Conservation (phyloP, 495 filamentous ascomycete species). For the Penicillium cinerascens region DNA sequence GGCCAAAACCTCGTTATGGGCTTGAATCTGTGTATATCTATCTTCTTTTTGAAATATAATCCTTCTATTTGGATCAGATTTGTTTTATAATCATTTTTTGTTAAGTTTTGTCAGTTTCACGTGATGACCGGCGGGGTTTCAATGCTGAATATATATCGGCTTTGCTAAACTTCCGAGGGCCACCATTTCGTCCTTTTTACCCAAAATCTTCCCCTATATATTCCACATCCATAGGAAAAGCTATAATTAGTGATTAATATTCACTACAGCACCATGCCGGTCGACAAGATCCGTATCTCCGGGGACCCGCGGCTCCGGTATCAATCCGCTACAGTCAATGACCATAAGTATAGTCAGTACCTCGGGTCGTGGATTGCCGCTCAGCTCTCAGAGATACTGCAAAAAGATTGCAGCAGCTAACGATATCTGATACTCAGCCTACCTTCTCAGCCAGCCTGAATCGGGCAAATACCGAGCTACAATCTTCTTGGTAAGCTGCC, state of each 20-base stretch:
- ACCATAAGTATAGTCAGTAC: conserved; percentile 57
- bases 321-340: conserved; percentile 57
- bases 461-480: conserved; percentile 53
- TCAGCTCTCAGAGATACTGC: background rate
- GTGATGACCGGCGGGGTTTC: background rate
- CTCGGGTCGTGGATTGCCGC: background rate
- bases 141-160: conserved; percentile 4
- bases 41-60: background rate
- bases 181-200: background rate
- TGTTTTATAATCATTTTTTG: background rate
- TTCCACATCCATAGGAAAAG: background rate
- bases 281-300: conserved; percentile 58
- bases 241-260: background rate
- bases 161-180: background rate
- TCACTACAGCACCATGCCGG: conserved; percentile 30
- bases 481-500: conserved; percentile 56
- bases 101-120: background rate
- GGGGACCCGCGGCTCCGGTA: conserved; percentile 61
- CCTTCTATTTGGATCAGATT: background rate
- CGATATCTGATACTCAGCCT: conserved; percentile 40
- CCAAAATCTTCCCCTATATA: background rate
- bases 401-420: background rate
- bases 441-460: conserved; percentile 61
- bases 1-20: background rate
- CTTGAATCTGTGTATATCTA: background rate